Evolutionary conservation across 176 grass and related monocot species (phyloP), one percentile per base, ranked within the genome.

Genomic region (Chloris gayana): DNA sequence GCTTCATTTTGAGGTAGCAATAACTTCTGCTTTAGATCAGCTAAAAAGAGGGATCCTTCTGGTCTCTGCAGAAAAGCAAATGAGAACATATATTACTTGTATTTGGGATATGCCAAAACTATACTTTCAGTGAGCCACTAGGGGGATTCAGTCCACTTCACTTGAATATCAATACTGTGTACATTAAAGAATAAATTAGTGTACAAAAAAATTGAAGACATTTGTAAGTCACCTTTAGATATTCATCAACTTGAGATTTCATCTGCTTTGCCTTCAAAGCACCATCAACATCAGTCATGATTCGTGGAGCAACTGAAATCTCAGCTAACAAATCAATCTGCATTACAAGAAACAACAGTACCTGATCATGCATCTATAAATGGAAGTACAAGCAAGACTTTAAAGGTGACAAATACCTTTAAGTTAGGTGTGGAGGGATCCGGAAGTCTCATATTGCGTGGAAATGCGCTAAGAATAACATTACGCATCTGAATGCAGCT

Each of bases 401-500:
- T 6, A 80, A 33, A 87, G 27, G 3, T 32, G 10, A 27, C 45
- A 91, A 60, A 34, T 74, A 98, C 95, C 95, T 98, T 98, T 70
- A 98, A 86, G 65, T 98, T 98, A 32, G 90, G 92, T 71, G 95
- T 98, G 58, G 95, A 98, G 41, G 95, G 95, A 78, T 98, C 95
- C 35, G 95, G 95, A 85, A 98, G 95, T 77, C 95, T 94, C 95
- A 98, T 98, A 32, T 93, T 98, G 33, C 88, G 95, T 59, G 95
- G 95, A 77, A 95, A 98, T 19, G 95, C 95, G 85, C 95, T 93
- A 64, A 98, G 90, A 87, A 98, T 98, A 59, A 98, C 90, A 78
- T 98, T 98, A 64, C 95, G 95, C 92, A 98, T 92, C 67, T 98
- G 95, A 81, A 98, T 98, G 88, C 95, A 98, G 73, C 74, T 92